Evolutionary conservation across 495 filamentous ascomycete genomes (phyloP).

Genomic region (Durotheca rogersii): DNA sequence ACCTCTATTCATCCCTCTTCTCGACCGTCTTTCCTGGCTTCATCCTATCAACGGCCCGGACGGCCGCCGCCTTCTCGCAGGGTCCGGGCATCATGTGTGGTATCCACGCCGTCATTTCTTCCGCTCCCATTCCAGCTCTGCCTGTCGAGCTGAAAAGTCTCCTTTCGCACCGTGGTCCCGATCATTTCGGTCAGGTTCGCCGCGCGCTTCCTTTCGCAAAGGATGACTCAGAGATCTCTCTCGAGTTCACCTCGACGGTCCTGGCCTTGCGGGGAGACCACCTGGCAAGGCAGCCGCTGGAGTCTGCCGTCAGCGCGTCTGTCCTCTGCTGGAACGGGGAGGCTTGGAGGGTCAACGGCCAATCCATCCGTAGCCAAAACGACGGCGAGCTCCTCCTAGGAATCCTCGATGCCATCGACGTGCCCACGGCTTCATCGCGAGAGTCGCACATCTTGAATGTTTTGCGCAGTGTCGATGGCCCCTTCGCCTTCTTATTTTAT

Average conservation of each 20-base stretch:
- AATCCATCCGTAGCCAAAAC: constrained; percentile 60
- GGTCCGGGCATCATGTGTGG: constrained; percentile 46
- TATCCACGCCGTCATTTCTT: constrained; percentile 44
- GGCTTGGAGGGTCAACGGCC: constrained; percentile 72
- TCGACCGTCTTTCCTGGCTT: not conserved
- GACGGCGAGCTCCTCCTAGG: constrained; percentile 73
- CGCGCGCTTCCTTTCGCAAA: constrained; percentile 26
- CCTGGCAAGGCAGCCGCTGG: constrained; percentile 72
- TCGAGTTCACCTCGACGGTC: constrained; percentile 79
- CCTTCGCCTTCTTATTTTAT: constrained; percentile 90
- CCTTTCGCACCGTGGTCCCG: constrained; percentile 51
- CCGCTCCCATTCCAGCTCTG: constrained; percentile 19
- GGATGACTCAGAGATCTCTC: constrained; percentile 36
- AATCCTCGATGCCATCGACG: constrained; percentile 56
- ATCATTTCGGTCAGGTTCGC: constrained; percentile 48
- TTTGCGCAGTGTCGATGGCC: constrained; percentile 69
- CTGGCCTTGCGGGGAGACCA: constrained; percentile 77
- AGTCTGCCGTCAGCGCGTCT: constrained; percentile 59
- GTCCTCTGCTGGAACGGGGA: constrained; percentile 98
- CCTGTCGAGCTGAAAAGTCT: constrained; percentile 35
- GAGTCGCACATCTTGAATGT: constrained; percentile 50
- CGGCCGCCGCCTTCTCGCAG: not conserved
- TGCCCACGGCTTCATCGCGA: constrained; percentile 22
- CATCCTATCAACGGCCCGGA: constrained; percentile 2
- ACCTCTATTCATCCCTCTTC: not conserved